phyloP scores from a whole-genome alignment of 768 basidiomycete genomes.

The Macrolepiota dolichaula region DNA sequence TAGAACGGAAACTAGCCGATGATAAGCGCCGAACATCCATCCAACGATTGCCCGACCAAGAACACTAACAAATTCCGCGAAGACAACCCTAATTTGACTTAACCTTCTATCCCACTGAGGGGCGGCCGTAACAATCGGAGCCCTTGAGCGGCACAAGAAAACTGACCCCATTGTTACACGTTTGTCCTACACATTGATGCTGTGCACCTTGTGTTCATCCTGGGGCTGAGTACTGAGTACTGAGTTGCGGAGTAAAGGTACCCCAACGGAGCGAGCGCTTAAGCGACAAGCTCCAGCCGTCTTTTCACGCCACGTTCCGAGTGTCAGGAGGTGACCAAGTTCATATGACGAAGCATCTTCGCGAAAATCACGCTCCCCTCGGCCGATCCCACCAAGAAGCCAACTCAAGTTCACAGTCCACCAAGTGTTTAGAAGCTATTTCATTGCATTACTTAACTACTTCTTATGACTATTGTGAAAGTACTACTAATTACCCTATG shows the following conservation, averaged over 20 bases:
- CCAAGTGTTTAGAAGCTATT: neutral
- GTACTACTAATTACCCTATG: slow-evolving; percentile 10
- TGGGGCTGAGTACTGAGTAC: no score
- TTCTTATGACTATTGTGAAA: slow-evolving; percentile 3
- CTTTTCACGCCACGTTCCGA: neutral
- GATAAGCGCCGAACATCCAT: neutral
- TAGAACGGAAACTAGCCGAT: neutral
- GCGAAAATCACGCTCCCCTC: neutral
- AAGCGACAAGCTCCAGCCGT: neutral
- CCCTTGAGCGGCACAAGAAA: neutral
- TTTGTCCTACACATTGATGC: no score
- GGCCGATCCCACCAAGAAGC: neutral
- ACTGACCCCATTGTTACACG: no score
- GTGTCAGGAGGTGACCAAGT: neutral
- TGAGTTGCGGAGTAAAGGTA: no score
- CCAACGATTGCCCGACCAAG: neutral
- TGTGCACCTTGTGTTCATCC: no score
- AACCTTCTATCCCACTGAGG: neutral
- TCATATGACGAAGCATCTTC: neutral
- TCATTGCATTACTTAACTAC: neutral
- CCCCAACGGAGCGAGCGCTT: no score
- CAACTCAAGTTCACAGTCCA: neutral
- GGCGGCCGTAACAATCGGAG: neutral
- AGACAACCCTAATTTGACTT: neutral
- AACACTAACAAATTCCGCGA: neutral